Conservation (phyloP, 768 basidiomycete species). For the Royoungia palumana region DNA sequence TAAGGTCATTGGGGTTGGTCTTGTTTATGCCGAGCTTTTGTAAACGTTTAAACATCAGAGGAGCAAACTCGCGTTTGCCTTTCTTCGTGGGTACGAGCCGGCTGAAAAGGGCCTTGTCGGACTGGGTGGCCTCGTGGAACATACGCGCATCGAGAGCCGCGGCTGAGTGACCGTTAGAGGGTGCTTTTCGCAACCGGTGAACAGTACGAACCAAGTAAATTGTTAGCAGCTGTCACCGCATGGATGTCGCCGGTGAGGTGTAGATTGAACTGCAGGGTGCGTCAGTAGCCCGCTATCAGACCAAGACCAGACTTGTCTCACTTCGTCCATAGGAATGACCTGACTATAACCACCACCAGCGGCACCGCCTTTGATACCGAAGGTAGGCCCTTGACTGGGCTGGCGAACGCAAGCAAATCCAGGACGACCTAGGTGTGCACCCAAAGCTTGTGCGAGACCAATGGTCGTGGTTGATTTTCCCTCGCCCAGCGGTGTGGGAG, state of each 20-base stretch:
- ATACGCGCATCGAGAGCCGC: slow-evolving; percentile 96
- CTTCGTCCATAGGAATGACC: slow-evolving; percentile 99
- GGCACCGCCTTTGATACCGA: slow-evolving; percentile 98
- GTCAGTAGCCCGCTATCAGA: slow-evolving; percentile 3
- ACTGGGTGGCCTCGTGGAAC: slow-evolving; percentile 95
- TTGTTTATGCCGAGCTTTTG: slow-evolving; percentile 95
- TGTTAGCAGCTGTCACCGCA: slow-evolving; percentile 96
- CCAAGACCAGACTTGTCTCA: slow-evolving; percentile 25
- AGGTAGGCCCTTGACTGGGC: slow-evolving; percentile 97
- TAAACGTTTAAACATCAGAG: slow-evolving; percentile 93
- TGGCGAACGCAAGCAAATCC: slow-evolving; percentile 97
- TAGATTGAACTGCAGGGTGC: slow-evolving; percentile 72
- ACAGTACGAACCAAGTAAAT: slow-evolving; percentile 67
- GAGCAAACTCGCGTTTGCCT: slow-evolving; percentile 91
- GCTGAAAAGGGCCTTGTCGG: slow-evolving; percentile 91
- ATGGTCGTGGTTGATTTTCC: slow-evolving; percentile 99
- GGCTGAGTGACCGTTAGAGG: slow-evolving; percentile 44
- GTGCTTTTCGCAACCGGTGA: not conserved
- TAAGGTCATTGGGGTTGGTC: slow-evolving; percentile 87
- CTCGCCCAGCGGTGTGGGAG: slow-evolving; percentile 94
- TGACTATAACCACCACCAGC: slow-evolving; percentile 98
- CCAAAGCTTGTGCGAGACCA: slow-evolving; percentile 93
- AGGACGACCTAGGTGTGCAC: slow-evolving; percentile 88
- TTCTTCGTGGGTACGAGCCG: slow-evolving; percentile 92
- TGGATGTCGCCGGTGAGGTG: slow-evolving; percentile 98